A percentile compares a stretch with the other conserved stretches of the same genome.
Evolutionary conservation across 2,329 filamentous ascomycete species (phyloP).

Genomic region (Penicillium sp.): DNA sequence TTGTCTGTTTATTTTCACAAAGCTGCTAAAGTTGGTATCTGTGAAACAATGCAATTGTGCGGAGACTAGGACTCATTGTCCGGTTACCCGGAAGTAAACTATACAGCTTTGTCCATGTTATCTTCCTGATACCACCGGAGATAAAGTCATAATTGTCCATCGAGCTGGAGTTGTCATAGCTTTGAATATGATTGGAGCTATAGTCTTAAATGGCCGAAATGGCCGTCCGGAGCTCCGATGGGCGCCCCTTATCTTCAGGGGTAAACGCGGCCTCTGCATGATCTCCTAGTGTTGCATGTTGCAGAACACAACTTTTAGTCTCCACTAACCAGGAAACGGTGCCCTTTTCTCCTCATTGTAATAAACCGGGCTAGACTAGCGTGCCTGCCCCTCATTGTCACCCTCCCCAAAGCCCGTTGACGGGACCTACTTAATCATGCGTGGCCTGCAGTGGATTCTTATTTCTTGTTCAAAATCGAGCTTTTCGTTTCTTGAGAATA

Average conservation of each 20-base stretch:
- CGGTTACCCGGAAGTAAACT: not conserved
- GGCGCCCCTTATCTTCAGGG: conserved; percentile 15
- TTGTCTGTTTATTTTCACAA: too few species aligned
- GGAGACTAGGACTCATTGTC: not conserved
- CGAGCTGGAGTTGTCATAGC: not conserved
- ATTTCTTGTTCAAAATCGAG: not conserved
- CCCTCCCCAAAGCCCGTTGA: not conserved
- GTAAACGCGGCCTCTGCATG: conserved; percentile 3
- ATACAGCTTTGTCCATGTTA: not conserved
- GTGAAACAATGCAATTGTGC: not conserved
- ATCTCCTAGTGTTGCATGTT: not conserved
- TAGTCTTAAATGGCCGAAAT: not conserved
- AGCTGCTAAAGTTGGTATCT: not conserved
- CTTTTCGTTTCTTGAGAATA: not conserved
- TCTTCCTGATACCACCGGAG: not conserved
- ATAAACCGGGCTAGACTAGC: not conserved
- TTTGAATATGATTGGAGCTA: not conserved
- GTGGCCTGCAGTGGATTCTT: not conserved
- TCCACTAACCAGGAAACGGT: not conserved
- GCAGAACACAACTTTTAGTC: not conserved
- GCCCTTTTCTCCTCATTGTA: not conserved
- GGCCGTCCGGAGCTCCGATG: conserved; percentile 1
- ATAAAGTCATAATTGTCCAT: not conserved
- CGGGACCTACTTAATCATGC: not conserved
- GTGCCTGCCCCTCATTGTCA: not conserved